Evolutionary conservation across 1,284 basidiomycete species (phyloP).

Genomic region (Sanghuangporus weigelae): DNA sequence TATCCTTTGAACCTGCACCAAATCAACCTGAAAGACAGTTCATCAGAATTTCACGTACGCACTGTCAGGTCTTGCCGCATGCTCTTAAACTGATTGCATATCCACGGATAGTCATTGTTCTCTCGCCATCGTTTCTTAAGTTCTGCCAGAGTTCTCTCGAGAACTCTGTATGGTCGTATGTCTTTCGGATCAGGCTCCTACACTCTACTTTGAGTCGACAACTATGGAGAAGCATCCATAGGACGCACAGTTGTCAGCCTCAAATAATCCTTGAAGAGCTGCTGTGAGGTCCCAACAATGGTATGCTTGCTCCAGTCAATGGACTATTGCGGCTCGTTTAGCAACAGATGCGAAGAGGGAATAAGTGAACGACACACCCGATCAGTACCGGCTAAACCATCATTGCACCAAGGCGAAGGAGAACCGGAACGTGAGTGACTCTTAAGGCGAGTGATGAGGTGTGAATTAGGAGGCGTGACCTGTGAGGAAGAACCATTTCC

Average conservation of each 20-base stretch:
- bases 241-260: constrained; percentile 83
- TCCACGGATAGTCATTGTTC: constrained; percentile 85
- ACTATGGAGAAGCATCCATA: constrained; percentile 4
- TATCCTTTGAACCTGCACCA: constrained; percentile 91
- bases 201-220: not conserved
- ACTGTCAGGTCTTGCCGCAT: constrained; percentile 97
- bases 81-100: constrained; percentile 98
- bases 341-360: constrained; percentile 5
- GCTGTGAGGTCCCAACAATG: constrained; percentile 87
- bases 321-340: constrained; percentile 49
- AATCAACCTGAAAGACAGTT: constrained; percentile 19
- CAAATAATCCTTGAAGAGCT: constrained; percentile 94
- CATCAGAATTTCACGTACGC: constrained; percentile 31
- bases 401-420: constrained; percentile 39
- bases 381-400: constrained; percentile 61
- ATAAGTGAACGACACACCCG: constrained; percentile 44
- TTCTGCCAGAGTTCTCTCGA: constrained; percentile 82
- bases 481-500: constrained; percentile 35
- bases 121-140: constrained; percentile 88
- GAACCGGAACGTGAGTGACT: constrained; percentile 39
- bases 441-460: constrained; percentile 39
- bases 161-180: constrained; percentile 84
- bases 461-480: constrained; percentile 44
- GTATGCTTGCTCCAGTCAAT: constrained; percentile 97
- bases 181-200: constrained; percentile 93